Conservation (phyloP, 2,329 filamentous ascomycete species). For the Didymella arachidicola region DNA sequence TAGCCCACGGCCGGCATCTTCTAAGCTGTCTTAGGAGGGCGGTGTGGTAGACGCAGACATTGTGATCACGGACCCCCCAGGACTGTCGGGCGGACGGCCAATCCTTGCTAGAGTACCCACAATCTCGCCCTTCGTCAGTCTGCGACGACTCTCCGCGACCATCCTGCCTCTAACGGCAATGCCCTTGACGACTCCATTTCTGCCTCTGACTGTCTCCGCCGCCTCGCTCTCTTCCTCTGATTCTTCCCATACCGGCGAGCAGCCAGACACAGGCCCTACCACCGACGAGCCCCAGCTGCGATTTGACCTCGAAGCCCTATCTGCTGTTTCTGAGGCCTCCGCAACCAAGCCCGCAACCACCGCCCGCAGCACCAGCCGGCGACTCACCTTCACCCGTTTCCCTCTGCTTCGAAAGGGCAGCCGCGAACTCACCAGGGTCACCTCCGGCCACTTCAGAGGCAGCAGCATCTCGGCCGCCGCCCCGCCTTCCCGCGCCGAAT, state of each 20-base stretch:
- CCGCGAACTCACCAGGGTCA: conserved; percentile 35
- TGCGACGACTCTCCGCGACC: conserved; percentile 43
- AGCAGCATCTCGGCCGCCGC: conserved; percentile 29
- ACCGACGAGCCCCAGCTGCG: conserved; percentile 17
- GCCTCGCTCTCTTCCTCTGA: conserved; percentile 27
- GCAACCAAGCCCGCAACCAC: conserved; percentile 14
- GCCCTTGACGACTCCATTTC: conserved; percentile 44
- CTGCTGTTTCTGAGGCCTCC: conserved; percentile 14
- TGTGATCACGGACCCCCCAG: conserved; percentile 31
- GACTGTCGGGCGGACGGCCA: conserved; percentile 18
- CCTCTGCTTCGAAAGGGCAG: conserved; percentile 46
- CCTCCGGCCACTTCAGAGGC: conserved; percentile 33
- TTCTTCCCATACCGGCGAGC: conserved; percentile 21
- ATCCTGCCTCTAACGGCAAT: conserved; percentile 45
- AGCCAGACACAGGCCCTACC: conserved; percentile 16
- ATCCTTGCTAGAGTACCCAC: conserved; percentile 50
- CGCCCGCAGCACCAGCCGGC: conserved; percentile 29
- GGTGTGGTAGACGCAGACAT: conserved; percentile 40
- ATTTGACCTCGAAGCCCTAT: conserved; percentile 17
- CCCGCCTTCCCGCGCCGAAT: conserved; percentile 28
- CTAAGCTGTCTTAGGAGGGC: conserved; percentile 40
- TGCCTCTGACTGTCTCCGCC: conserved; percentile 36
- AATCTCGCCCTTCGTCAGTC: conserved; percentile 42
- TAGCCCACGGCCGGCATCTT: conserved; percentile 39
- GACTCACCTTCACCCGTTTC: conserved; percentile 46